phyloP scores from a whole-genome alignment of 1,139 yeast genomes.

The Debaryomyces sp. region DNA sequence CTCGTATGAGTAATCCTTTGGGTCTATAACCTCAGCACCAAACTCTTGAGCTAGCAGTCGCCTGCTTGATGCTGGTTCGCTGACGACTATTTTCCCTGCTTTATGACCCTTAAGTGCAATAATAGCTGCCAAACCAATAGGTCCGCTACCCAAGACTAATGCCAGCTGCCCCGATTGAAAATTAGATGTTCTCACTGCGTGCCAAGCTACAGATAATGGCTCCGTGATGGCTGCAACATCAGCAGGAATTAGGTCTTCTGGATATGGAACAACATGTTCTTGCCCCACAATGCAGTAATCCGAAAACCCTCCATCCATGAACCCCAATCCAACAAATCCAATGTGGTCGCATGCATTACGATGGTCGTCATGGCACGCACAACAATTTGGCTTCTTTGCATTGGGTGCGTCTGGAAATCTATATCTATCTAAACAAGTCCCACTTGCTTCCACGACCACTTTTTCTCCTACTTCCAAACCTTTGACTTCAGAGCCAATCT shows the following conservation, averaged over 20 bases:
- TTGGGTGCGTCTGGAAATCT: slow-evolving; percentile 27
- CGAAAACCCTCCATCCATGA: slow-evolving; percentile 52
- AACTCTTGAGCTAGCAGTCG: slow-evolving; percentile 53
- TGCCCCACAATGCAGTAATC: slow-evolving; percentile 53
- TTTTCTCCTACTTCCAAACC: slow-evolving; percentile 43
- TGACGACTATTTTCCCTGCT: slow-evolving; percentile 55
- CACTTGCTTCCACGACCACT: slow-evolving; percentile 48
- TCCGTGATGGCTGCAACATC: slow-evolving; percentile 60
- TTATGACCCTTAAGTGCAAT: slow-evolving; percentile 59
- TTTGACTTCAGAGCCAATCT: slow-evolving; percentile 22
- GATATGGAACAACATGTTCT: slow-evolving; percentile 48
- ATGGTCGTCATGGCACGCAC: slow-evolving; percentile 47
- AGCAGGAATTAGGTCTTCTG: slow-evolving; percentile 44
- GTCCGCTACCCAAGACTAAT: slow-evolving; percentile 62
- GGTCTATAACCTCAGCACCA: slow-evolving; percentile 54
- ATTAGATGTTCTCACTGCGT: slow-evolving; percentile 51
- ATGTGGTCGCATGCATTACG: slow-evolving; percentile 50
- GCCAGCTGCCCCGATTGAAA: slow-evolving; percentile 51
- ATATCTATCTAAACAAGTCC: slow-evolving; percentile 42
- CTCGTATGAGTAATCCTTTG: slow-evolving; percentile 36
- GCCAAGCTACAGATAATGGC: slow-evolving; percentile 63
- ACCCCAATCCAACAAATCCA: slow-evolving; percentile 50
- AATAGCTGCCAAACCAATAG: slow-evolving; percentile 61
- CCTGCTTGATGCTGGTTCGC: slow-evolving; percentile 62
- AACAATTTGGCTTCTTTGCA: slow-evolving; percentile 32